phyloP scores from a whole-genome alignment of 179 eudicot species.

The Camellia oleifera region DNA sequence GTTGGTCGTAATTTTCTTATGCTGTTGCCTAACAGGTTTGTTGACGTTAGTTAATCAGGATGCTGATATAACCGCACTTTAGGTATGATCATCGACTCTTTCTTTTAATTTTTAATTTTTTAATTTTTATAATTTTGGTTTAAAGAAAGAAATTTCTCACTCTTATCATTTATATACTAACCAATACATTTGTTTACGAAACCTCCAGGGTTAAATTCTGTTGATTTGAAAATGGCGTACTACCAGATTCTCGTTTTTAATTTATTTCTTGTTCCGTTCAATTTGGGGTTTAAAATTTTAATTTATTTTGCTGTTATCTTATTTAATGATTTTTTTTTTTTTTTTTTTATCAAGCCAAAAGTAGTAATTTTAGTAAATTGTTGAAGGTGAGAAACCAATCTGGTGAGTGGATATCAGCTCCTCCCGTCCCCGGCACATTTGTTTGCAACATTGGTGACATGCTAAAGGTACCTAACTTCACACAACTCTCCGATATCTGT shows the following conservation, averaged over 20 bases:
- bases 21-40: conserved; percentile 53
- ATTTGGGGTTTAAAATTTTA: background rate
- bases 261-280: too few species aligned
- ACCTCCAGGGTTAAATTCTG: background rate
- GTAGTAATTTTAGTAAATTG: conserved; percentile 2
- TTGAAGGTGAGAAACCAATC: conserved; percentile 81
- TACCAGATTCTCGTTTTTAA: background rate
- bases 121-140: background rate
- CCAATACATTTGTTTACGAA: background rate
- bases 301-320: background rate
- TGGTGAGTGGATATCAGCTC: conserved; percentile 98
- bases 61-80: conserved; percentile 78
- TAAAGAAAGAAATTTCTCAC: background rate
- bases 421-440: conserved; percentile 88
- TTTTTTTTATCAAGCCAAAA: background rate
- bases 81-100: conserved; percentile 43
- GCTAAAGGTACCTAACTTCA: conserved; percentile 62
- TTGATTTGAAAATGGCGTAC: background rate
- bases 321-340: background rate
- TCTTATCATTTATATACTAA: background rate
- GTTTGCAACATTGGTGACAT: conserved; percentile 96
- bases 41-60: conserved; percentile 92
- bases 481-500: conserved; percentile 6
- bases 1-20: conserved; percentile 8
- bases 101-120: background rate